phyloP scores from a whole-genome alignment of 2,329 filamentous ascomycete species.

The Decorospora gaudefroyi region DNA sequence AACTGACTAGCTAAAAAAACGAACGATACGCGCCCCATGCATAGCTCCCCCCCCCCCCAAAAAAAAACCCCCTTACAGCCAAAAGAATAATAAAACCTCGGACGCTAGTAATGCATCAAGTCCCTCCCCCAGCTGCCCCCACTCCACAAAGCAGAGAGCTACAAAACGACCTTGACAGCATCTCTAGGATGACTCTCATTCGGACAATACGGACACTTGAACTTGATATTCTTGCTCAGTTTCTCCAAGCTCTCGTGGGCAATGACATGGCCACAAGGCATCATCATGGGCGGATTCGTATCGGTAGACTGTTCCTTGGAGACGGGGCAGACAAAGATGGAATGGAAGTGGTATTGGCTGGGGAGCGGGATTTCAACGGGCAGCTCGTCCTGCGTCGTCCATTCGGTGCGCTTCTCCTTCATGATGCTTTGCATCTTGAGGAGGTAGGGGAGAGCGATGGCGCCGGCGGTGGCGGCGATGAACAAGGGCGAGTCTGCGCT shows the following conservation, averaged over 20 bases:
- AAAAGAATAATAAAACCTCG: too few relatives aligned
- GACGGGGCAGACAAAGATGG: constrained; percentile 96
- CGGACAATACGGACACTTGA: constrained; percentile 97
- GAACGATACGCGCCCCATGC: too few relatives aligned
- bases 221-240: constrained; percentile 75
- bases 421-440: constrained; percentile 88
- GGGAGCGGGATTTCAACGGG: constrained; percentile 74
- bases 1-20: too few relatives aligned
- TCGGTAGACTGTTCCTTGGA: constrained; percentile 96
- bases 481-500: constrained; percentile 92
- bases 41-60: too few relatives aligned
- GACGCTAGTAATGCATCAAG: too few relatives aligned
- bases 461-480: constrained; percentile 87
- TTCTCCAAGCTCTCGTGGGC: constrained; percentile 80
- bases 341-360: constrained; percentile 75
- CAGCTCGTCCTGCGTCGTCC: constrained; percentile 89
- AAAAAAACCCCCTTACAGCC: too few relatives aligned
- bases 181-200: constrained; percentile 78
- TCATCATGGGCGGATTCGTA: constrained; percentile 92
- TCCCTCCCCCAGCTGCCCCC: too few relatives aligned
- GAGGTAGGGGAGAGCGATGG: constrained; percentile 85
- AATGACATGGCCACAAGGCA: constrained; percentile 93
- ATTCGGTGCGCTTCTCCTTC: constrained; percentile 87
- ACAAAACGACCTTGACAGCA: constrained; percentile 55
- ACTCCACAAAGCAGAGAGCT: too few relatives aligned